A percentile compares a stretch with the other conserved stretches of the same genome.
phyloP scores from a whole-genome alignment of 2,329 filamentous ascomycete genomes.

The Fusarium succisae region DNA sequence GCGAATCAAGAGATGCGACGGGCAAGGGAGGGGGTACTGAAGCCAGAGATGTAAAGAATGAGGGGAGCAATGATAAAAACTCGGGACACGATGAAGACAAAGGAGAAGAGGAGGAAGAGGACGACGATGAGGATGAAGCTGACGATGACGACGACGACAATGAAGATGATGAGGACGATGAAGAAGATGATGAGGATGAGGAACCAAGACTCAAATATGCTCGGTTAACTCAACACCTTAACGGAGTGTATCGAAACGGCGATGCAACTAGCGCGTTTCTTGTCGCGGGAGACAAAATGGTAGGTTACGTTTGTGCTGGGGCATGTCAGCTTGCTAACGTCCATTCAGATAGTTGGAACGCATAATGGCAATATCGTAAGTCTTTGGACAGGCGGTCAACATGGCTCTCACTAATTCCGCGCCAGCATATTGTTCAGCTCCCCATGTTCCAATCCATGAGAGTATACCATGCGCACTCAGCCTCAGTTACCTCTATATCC shows the following conservation, averaged over 20 bases:
- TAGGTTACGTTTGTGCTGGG: conserved; percentile 51
- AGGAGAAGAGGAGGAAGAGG: conserved; percentile 33
- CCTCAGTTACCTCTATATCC: conserved; percentile 88
- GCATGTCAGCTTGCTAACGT: conserved; percentile 24
- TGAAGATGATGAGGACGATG: conserved; percentile 65
- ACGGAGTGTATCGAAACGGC: conserved; percentile 87
- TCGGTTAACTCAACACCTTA: conserved; percentile 82
- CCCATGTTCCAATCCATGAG: conserved; percentile 83
- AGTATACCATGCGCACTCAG: conserved; percentile 91
- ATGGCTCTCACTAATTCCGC: conserved; percentile 39
- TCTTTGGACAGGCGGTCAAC: conserved; percentile 18
- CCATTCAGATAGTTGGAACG: conserved; percentile 81
- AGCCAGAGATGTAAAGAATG: conserved; percentile 15
- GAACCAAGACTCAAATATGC: conserved; percentile 95
- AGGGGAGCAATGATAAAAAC: conserved; percentile 28
- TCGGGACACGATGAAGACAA: conserved; percentile 30
- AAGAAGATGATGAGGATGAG: conserved; percentile 75
- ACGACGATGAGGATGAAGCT: conserved; percentile 35
- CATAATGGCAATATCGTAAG: conserved; percentile 96
- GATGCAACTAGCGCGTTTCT: conserved; percentile 93
- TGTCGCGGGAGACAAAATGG: conserved; percentile 96
- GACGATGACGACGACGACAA: conserved; percentile 51
- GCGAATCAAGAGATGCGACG: conserved; percentile 48
- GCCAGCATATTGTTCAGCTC: conserved; percentile 83
- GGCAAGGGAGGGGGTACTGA: neutral